Evolutionary conservation across 1,284 basidiomycete genomes (phyloP).

Genomic region (Ustilago trichophora): DNA sequence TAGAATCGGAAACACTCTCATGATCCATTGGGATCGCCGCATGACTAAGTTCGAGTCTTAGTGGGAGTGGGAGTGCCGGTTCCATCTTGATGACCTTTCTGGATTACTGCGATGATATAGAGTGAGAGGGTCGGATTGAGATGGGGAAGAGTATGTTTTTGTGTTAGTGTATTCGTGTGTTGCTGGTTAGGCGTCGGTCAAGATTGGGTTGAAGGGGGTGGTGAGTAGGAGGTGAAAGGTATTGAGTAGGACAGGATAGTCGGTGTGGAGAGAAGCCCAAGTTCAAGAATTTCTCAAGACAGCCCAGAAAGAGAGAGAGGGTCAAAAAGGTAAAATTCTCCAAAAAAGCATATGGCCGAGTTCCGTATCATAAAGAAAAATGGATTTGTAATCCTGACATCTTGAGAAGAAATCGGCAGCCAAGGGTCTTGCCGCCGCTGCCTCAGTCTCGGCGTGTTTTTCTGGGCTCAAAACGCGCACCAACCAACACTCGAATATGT

Average conservation of each 20-base stretch:
- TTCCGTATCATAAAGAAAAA: not conserved
- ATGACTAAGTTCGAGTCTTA: slow-evolving; percentile 20
- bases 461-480: not conserved
- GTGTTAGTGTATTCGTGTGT: not conserved
- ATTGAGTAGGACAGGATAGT: too few species aligned
- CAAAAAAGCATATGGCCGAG: too few species aligned
- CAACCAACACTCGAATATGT: too few species aligned
- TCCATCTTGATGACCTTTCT: slow-evolving; percentile 20
- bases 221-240: too few species aligned
- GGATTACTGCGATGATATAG: not conserved
- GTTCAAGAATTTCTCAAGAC: too few species aligned
- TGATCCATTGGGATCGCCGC: slow-evolving; percentile 4
- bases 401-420: not conserved
- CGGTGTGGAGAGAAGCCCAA: too few species aligned
- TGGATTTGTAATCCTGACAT: slow-evolving; percentile 25
- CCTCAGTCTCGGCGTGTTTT: too few species aligned
- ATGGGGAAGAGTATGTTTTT: too few species aligned
- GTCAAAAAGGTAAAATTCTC: slow-evolving; percentile 4
- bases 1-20: slow-evolving; percentile 3
- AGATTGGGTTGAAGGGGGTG: too few species aligned
- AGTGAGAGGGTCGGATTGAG: not conserved
- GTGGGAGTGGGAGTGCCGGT: slow-evolving; percentile 28
- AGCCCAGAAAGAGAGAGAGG: too few species aligned
- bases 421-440: too few species aligned
- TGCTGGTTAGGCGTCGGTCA: too few species aligned